Evolutionary conservation across 805 yeast genomes (phyloP), one percentile per base, ranked within the genome.

Genomic region (Candida ficus): DNA sequence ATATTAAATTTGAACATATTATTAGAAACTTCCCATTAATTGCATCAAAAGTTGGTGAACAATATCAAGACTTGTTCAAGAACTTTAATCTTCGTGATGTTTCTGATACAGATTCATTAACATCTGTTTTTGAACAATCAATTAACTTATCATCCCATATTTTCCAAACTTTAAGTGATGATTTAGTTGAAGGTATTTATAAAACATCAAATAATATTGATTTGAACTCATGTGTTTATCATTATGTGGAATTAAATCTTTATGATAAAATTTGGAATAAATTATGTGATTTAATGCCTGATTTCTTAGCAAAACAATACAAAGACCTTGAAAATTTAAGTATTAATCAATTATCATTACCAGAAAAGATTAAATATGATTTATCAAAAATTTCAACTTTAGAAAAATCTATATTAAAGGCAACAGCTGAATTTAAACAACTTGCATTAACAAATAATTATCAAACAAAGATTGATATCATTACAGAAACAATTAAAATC

Each of bases 221-320:
- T 42, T 60, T 78, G 47, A 75, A 68, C 48, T 68, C 67, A 42
- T 65, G 78, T 33, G 67, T 88, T 2, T 82, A 79, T 50, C 78
- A 77, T 40, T 86, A 86, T 50, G 80, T 86, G 13, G 96, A 90
- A 51, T 51, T 70, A 44, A 78, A 79, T 42, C 58, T 87, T 25
- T 83, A 78, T 51, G 83, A 77, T 47, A 75, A 73, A 45, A 55
- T 88, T 7, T 85, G 95, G 93, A 47, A 64, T 2, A 63, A 66
- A 27, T 51, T 76, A 12, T 54, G 57, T 12, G 49, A 47, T 7
- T 34, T 68, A 25, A 41, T 48, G 38, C 38, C 46, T 23, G 47
- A 53, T 38, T 31, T 62, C 41, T 49, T 58, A 33, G 21, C 47
- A 17, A 39, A 46, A 35, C 38, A 47, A 29, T 42, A 47, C 42